Base-by-base conservation (phyloP, 352 stramenopile species). In the Globisporangium takayamanum region DNA sequence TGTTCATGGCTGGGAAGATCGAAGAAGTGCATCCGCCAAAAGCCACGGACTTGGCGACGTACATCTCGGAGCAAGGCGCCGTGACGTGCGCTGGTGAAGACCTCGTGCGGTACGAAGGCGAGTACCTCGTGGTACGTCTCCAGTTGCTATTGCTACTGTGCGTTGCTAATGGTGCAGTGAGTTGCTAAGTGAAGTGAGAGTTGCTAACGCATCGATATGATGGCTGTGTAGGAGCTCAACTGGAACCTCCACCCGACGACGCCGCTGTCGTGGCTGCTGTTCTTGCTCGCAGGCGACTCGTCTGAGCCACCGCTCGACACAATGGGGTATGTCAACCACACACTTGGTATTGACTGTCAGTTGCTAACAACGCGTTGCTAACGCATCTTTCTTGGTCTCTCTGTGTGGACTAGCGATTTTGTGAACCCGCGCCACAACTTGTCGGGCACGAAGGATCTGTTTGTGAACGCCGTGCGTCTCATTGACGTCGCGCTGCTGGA, bases 1-100 rank as follows among this genome's bases (percentile, higher is more conserved):
- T 92, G 46, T 92, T 89, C 60, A 88, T 92, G 69, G 82, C 82
- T n/a, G 79, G 79, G 50, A 92, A 92, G 74, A 92, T 92, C 55
- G 82, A 92, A 62, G 82, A 92, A 53, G 80, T 92, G 14, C 78
- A 89, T 46, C 82, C 82, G 22, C 82, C 82, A 26, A 92, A 92
- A 61, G 76, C 76, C 0, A 74, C 73, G 5, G 82, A 92, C 30
- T 67, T 92, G n/a, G 78, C 76, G 6, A 64, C 72, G 25, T 89
- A 74, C 63, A 67, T 88, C 52, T 73, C 76, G 16, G 69, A 88
- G 25, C 66, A 73, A 30, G 77, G 79, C 14, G 69, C 55, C 10
- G 67, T 79, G 15, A 65, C 70, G 44, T 64, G 79, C 56, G 66
- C 74, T 18, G 59, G 60, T 0, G 73, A 89, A 30, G 79, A 89